A percentile compares a stretch with the other conserved stretches of the same genome.
phyloP scores from a whole-genome alignment of 2,329 filamentous ascomycete genomes.

The Monosporascus sp. region DNA sequence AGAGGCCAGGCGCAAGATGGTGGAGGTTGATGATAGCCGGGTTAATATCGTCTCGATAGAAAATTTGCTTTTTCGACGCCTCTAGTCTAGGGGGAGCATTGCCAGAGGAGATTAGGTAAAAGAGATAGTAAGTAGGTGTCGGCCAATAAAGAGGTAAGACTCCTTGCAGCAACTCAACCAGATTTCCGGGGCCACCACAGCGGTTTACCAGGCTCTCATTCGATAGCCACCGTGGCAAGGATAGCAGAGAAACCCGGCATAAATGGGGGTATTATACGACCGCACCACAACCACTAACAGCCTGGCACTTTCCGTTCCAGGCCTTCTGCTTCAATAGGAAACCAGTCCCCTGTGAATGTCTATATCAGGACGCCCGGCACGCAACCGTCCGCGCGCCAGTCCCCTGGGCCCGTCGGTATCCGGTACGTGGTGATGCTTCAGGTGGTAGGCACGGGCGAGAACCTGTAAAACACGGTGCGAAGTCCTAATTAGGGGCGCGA shows the following conservation, averaged over 20 bases:
- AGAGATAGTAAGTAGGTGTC: constrained; percentile 19
- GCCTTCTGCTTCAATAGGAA: constrained; percentile 13
- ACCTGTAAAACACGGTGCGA: constrained; percentile 1
- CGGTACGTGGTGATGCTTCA: not conserved
- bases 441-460: constrained; percentile 5
- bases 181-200: constrained; percentile 19
- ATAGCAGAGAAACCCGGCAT: constrained; percentile 14
- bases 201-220: constrained; percentile 18
- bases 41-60: not conserved
- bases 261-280: constrained; percentile 17
- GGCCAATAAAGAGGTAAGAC: constrained; percentile 22
- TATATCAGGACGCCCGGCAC: constrained; percentile 16
- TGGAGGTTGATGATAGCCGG: not conserved
- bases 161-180: constrained; percentile 15
- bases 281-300: constrained; percentile 18
- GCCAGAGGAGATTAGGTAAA: constrained; percentile 15
- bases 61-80: not conserved
- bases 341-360: constrained; percentile 13
- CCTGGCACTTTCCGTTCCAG: constrained; percentile 15
- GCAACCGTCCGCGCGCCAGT: constrained; percentile 12
- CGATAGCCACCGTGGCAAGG: constrained; percentile 19
- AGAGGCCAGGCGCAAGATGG: not conserved
- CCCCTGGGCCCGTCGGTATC: constrained; percentile 5
- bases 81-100: constrained; percentile 6
- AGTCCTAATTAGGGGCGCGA: constrained; percentile 1